A percentile compares a stretch with the other conserved stretches of the same genome.
Conservation (phyloP, 1,284 basidiomycete genomes). For the Leccinum cinnamomeum region DNA sequence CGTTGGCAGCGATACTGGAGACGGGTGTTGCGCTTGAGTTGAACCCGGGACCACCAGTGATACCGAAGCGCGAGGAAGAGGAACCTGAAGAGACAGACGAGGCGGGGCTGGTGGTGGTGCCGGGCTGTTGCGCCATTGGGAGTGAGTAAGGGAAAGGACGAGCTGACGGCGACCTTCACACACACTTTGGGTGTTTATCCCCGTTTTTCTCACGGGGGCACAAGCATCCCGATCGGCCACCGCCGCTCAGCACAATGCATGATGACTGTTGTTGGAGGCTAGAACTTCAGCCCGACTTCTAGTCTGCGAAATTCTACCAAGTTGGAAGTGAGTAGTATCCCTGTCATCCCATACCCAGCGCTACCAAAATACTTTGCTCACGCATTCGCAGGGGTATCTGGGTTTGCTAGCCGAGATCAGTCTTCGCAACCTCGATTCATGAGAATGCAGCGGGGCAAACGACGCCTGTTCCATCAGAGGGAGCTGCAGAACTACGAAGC, state of each 20-base stretch:
- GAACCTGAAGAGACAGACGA: slow-evolving; percentile 2
- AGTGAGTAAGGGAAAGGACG: neutral
- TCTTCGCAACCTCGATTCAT: neutral
- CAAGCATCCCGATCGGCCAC: neutral
- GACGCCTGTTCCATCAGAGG: neutral
- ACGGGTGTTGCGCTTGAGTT: slow-evolving; percentile 22
- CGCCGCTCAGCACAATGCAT: too few species aligned
- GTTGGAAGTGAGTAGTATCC: neutral
- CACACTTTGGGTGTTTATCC: neutral
- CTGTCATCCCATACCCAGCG: neutral
- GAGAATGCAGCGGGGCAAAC: neutral
- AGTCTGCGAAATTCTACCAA: neutral
- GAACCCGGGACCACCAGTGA: slow-evolving; percentile 29
- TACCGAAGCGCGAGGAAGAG: slow-evolving; percentile 12
- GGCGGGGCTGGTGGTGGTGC: neutral
- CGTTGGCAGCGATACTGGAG: slow-evolving; percentile 51
- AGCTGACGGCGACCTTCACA: neutral
- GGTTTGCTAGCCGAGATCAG: neutral
- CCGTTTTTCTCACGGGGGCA: neutral
- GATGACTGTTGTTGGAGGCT: too few species aligned
- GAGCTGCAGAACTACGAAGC: neutral
- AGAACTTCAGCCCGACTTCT: neutral
- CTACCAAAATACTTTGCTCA: neutral
- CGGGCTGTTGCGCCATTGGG: slow-evolving; percentile 24
- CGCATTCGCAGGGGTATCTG: neutral